Percentiles rank a stretch among this genome's conserved stretches.
phyloP scores from a whole-genome alignment of 495 filamentous ascomycete species.

The Podospora sp. region DNA sequence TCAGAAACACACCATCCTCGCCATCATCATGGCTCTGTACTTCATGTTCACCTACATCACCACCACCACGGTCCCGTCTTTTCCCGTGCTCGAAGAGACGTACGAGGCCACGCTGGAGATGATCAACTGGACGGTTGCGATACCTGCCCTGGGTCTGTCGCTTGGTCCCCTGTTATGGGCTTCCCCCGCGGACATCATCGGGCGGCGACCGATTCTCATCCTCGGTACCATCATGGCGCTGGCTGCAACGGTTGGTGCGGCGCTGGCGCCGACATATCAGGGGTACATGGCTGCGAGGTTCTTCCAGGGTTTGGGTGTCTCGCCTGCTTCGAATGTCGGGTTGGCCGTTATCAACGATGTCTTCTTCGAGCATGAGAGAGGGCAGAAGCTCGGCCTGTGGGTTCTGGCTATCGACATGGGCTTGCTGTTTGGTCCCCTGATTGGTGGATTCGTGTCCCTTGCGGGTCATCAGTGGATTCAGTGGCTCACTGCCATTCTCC shows the following conservation, averaged over 20 bases:
- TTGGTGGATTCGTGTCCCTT: constrained; percentile 60
- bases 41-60: constrained; percentile 68
- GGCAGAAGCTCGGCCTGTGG: constrained; percentile 65
- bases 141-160: constrained; percentile 61
- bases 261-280: constrained; percentile 46
- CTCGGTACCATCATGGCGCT: constrained; percentile 58
- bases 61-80: constrained; percentile 63
- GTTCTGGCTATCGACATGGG: constrained; percentile 61
- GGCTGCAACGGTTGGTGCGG: constrained; percentile 55
- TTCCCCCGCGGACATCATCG: constrained; percentile 60
- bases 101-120: constrained; percentile 54
- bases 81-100: constrained; percentile 53
- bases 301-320: constrained; percentile 64
- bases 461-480: constrained; percentile 58
- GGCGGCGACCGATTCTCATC: constrained; percentile 57
- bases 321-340: constrained; percentile 61
- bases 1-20: constrained; percentile 56
- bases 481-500: constrained; percentile 62
- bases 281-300: constrained; percentile 64
- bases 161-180: constrained; percentile 63
- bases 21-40: constrained; percentile 64
- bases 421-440: constrained; percentile 56
- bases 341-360: constrained; percentile 60
- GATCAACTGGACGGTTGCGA: constrained; percentile 66
- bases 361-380: constrained; percentile 64